Evolutionary conservation across 2,329 filamentous ascomycete species (phyloP).

Genomic region (Macrophomina tecta): DNA sequence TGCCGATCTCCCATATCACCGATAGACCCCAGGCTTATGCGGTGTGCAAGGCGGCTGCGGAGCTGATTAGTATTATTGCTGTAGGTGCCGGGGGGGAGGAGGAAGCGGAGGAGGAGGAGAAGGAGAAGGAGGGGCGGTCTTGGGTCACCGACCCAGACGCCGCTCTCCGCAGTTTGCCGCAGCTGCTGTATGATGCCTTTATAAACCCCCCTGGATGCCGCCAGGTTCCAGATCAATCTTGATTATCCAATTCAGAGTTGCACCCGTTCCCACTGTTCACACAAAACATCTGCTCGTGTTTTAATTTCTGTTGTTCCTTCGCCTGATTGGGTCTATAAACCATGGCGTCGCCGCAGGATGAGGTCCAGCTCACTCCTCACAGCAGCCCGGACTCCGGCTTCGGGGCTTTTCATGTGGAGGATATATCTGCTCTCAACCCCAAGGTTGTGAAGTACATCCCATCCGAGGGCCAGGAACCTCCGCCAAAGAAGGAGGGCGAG

Average conservation of each 20-base stretch:
- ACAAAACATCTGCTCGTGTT: neutral
- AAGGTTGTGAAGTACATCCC: slow-evolving; percentile 15
- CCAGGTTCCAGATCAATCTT: slow-evolving; percentile 8
- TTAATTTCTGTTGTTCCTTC: neutral
- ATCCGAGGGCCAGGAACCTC: neutral
- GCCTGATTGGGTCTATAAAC: neutral
- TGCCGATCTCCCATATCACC: slow-evolving; percentile 16
- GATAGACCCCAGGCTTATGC: neutral
- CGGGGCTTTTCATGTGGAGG: slow-evolving; percentile 12
- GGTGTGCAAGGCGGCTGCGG: neutral
- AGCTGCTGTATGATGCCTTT: neutral
- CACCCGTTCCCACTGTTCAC: neutral
- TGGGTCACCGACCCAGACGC: neutral
- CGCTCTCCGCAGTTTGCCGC: neutral
- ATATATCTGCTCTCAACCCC: neutral
- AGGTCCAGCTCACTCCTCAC: slow-evolving; percentile 2
- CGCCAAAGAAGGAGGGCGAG: slow-evolving; percentile 3
- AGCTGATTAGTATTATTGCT: slow-evolving; percentile 1
- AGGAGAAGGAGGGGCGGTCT: neutral
- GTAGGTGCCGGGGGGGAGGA: neutral
- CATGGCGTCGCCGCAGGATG: slow-evolving; percentile 7
- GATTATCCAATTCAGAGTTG: slow-evolving; percentile 4
- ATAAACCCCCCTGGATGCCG: neutral
- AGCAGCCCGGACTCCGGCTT: slow-evolving; percentile 16
- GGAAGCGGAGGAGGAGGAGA: no score